A percentile compares a stretch with the other conserved stretches of the same genome.
These are phyloP conservation scores for Coemansia sp. DNA, from an alignment of 192 early-diverging fungal species.

Conservation along the genomic window DNA sequence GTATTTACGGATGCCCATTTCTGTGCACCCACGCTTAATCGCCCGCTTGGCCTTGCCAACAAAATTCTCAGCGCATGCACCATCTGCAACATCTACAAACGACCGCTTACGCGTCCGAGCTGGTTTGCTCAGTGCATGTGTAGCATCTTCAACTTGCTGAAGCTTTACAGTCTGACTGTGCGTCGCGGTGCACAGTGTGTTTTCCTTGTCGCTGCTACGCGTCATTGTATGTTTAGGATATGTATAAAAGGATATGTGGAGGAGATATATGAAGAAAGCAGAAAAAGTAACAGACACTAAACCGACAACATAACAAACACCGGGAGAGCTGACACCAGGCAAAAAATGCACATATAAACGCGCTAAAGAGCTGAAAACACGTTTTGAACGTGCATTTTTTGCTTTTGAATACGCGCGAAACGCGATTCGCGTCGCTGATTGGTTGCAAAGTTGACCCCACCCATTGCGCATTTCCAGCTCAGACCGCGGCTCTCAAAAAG, in stretches of 20 bases:
- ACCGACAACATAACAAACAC: slow-evolving; percentile 3
- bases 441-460: not conserved
- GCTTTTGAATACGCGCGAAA: not conserved
- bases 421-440: slow-evolving; percentile 10
- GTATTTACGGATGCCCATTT: slow-evolving; percentile 47
- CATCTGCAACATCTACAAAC: slow-evolving; percentile 15
- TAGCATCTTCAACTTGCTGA: not conserved
- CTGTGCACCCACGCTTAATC: slow-evolving; percentile 44
- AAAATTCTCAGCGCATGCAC: slow-evolving; percentile 13
- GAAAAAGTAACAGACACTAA: slow-evolving; percentile 7
- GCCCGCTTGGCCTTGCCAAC: slow-evolving; percentile 42
- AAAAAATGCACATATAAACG: not conserved
- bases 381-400: slow-evolving; percentile 5
- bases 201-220: slow-evolving; percentile 30
- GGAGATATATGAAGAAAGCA: not conserved
- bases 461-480: not conserved
- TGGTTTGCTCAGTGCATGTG: not conserved
- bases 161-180: slow-evolving; percentile 1
- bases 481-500: not conserved
- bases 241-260: not conserved
- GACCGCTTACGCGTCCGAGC: slow-evolving; percentile 27
- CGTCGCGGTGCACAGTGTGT: slow-evolving; percentile 5
- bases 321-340: not conserved
- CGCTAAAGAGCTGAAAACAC: slow-evolving; percentile 1
- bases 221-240: slow-evolving; percentile 13